Base-by-base conservation (phyloP, 2,329 filamentous ascomycete species). In the Grosmannia serpens region DNA sequence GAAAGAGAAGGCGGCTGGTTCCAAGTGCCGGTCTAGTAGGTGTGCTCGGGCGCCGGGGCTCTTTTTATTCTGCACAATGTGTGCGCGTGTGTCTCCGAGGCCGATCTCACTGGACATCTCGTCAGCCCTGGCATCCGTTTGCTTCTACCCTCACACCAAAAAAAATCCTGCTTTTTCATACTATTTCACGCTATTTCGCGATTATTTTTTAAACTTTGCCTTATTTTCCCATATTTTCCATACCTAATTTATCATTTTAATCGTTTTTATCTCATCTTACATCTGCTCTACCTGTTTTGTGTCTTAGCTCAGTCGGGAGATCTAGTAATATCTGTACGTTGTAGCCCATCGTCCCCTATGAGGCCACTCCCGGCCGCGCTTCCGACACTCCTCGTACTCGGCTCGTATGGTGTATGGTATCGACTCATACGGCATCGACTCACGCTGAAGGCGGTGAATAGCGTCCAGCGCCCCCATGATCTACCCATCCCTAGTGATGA, bases 401-500 rank as follows among this genome's bases (percentile, higher is more conserved):
- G 53, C 38, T n/a, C n/a, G n/a, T n/a, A 2, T 44, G 11, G 17
- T 13, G 46, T 49, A 49, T 26, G 46, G 46, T 17, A 44, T 44
- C 41, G 41, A 22, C 41, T 44, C 41, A 44, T 49, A 13, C 26
- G 46, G 46, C 47, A 50, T 50, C 47, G 47, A 10, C 47, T 50
- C 47, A 50, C 29, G 26, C 17, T 10, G 5, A 50, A 50, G 46
- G 55, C 55, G 55, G 55, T 56, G 55, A 51, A 56, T 41, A 9
- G 53, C 24, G 27, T 24, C 27, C 20, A 24, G n/a, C 24, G 31
- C 13, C 29, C 55, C 46, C 46, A 51, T 56, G 55, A 56, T 56
- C 46, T 51, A 50, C 55, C 46, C 46, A 51, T 56, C 41, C 55
- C 31, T 51, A 31, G 46, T 31, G 55, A 56, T 20, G 55, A 56